Percentiles rank a stretch among this genome's conserved stretches.
phyloP scores from a whole-genome alignment of 2,329 filamentous ascomycete species.

The Colletotrichum phormii region DNA sequence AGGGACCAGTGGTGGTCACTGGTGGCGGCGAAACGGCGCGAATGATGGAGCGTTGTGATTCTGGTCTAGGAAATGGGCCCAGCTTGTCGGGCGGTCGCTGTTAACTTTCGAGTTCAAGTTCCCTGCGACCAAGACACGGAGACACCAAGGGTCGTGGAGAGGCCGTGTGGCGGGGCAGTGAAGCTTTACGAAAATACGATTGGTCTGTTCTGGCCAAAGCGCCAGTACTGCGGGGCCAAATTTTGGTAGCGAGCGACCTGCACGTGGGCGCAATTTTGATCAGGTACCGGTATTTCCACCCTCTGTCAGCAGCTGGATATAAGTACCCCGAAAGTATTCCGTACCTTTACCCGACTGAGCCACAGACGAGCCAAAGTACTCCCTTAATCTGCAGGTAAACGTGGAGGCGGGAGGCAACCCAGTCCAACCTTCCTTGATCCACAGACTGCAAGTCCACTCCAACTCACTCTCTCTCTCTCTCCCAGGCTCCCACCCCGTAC shows the following conservation, averaged over 20 bases:
- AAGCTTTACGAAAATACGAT: slow-evolving; percentile 16
- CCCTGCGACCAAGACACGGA: slow-evolving; percentile 13
- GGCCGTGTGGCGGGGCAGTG: slow-evolving; percentile 34
- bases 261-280: slow-evolving; percentile 19
- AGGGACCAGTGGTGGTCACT: not conserved
- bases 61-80: not conserved
- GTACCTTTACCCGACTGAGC: slow-evolving; percentile 8
- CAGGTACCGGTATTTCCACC: not conserved
- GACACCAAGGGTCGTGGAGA: slow-evolving; percentile 26
- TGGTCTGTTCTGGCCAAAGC: slow-evolving; percentile 6
- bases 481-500: slow-evolving; percentile 4
- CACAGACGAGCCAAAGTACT: slow-evolving; percentile 21
- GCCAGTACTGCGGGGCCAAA: slow-evolving; percentile 13
- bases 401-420: slow-evolving; percentile 37
- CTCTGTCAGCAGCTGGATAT: not conserved
- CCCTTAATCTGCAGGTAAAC: slow-evolving; percentile 21
- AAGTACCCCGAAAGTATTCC: not conserved
- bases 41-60: not conserved
- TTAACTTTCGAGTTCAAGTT: not conserved
- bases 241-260: slow-evolving; percentile 29
- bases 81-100: not conserved
- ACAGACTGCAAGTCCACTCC: not conserved
- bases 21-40: slow-evolving; percentile 8
- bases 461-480: not conserved
- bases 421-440: slow-evolving; percentile 22